phyloP scores from a whole-genome alignment of 805 yeast genomes.

The Saturnispora sekii region DNA sequence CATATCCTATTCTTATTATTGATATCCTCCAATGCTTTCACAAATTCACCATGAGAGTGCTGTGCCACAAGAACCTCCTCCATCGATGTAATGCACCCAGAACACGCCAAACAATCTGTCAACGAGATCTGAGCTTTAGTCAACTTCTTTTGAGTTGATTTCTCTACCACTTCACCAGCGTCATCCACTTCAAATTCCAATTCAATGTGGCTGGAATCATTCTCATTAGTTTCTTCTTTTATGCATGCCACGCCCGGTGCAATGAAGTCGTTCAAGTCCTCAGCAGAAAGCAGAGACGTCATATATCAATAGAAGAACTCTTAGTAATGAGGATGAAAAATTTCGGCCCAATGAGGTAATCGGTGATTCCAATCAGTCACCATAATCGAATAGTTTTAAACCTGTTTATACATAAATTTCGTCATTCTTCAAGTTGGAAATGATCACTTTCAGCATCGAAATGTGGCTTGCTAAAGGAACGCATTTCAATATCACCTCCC shows the following conservation, averaged over 20 bases:
- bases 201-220: constrained; percentile 11
- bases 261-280: constrained; percentile 89
- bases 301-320: constrained; percentile 28
- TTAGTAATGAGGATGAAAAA: not conserved
- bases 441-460: not conserved
- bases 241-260: constrained; percentile 92
- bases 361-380: not conserved
- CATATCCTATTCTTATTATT: constrained; percentile 32
- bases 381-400: not conserved
- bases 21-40: constrained; percentile 40
- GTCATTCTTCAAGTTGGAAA: constrained; percentile 21
- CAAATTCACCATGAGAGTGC: constrained; percentile 76
- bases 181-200: constrained; percentile 47
- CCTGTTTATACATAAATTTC: not conserved
- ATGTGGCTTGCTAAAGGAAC: constrained; percentile 3
- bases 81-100: constrained; percentile 96
- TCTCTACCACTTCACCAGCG: constrained; percentile 54
- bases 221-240: constrained; percentile 41
- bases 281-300: constrained; percentile 85
- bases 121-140: constrained; percentile 81
- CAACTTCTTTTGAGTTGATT: constrained; percentile 38
- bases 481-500: constrained; percentile 9
- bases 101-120: constrained; percentile 91
- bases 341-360: not conserved
- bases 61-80: constrained; percentile 87